Conservation (phyloP, 2,329 filamentous ascomycete species). For the Ophiostoma triangulosporum region DNA sequence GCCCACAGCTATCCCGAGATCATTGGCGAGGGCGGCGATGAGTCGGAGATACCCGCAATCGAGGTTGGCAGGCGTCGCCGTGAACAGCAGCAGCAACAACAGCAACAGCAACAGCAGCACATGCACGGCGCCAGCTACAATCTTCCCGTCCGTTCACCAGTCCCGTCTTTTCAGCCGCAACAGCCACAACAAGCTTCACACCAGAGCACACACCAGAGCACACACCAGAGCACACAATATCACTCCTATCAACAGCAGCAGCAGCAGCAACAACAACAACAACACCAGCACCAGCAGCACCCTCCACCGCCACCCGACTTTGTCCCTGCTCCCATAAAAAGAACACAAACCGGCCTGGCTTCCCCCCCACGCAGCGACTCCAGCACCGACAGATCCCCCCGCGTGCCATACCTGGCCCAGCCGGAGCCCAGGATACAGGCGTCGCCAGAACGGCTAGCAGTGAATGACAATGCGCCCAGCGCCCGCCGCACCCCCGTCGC, state of each 20-base stretch:
- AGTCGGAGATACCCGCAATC: slow-evolving; percentile 56
- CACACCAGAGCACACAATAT: not conserved
- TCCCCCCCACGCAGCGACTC: slow-evolving; percentile 15
- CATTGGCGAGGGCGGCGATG: slow-evolving; percentile 86
- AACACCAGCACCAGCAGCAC: slow-evolving; percentile 18
- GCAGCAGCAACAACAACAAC: slow-evolving; percentile 13
- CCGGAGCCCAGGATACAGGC: not conserved
- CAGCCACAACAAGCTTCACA: slow-evolving; percentile 13
- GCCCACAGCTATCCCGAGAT: slow-evolving; percentile 58
- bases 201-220: too few relatives aligned
- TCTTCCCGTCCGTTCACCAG: slow-evolving; percentile 15
- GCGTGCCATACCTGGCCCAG: not conserved
- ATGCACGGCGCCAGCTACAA: not conserved
- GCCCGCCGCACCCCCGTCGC: slow-evolving; percentile 18
- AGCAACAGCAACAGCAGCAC: slow-evolving; percentile 9
- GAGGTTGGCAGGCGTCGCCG: slow-evolving; percentile 54
- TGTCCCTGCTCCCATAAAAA: slow-evolving; percentile 37
- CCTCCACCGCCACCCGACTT: slow-evolving; percentile 27
- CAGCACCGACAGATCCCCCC: slow-evolving; percentile 8
- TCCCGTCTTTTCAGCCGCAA: slow-evolving; percentile 15
- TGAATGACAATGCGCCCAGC: slow-evolving; percentile 16
- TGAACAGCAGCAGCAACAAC: slow-evolving; percentile 13
- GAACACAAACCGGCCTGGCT: slow-evolving; percentile 44
- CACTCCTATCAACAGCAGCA: not conserved
- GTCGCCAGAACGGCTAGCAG: slow-evolving; percentile 34